Evolutionary conservation across 2,329 filamentous ascomycete genomes (phyloP).

Genomic region (Colletotrichum scovillei): DNA sequence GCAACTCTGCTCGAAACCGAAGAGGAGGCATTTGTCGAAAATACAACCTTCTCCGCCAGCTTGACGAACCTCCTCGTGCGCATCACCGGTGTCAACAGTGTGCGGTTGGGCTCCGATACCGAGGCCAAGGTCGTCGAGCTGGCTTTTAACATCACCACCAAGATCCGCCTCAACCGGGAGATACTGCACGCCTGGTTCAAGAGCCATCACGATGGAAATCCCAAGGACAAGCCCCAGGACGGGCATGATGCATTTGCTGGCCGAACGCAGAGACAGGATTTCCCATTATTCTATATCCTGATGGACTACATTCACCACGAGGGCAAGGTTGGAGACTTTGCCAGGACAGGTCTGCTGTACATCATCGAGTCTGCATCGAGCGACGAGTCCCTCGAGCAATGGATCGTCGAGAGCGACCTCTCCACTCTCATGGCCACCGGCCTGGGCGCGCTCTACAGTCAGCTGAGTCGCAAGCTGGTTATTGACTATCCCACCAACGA

Average conservation of each 20-base stretch:
- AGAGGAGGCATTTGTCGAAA: conserved; percentile 94
- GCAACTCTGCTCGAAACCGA: conserved; percentile 95
- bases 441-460: conserved; percentile 79
- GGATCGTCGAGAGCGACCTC: conserved; percentile 96
- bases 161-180: conserved; percentile 89
- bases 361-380: conserved; percentile 93
- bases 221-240: conserved; percentile 57
- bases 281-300: conserved; percentile 93
- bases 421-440: conserved; percentile 98
- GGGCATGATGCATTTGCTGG: conserved; percentile 86
- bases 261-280: conserved; percentile 88
- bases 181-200: conserved; percentile 95
- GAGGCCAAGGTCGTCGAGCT: conserved; percentile 92
- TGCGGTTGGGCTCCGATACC: conserved; percentile 81
- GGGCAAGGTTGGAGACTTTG: conserved; percentile 94
- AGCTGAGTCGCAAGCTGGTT: conserved; percentile 80
- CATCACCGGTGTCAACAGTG: conserved; percentile 79
- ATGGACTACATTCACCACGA: conserved; percentile 98
- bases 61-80: conserved; percentile 87
- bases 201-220: conserved; percentile 54
- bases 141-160: conserved; percentile 95
- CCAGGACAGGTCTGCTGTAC: conserved; percentile 91
- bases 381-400: conserved; percentile 86
- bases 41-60: conserved; percentile 84
- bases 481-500: conserved; percentile 80